phyloP scores from a whole-genome alignment of 768 basidiomycete species.

The Coprinopsis strossmayeri region DNA sequence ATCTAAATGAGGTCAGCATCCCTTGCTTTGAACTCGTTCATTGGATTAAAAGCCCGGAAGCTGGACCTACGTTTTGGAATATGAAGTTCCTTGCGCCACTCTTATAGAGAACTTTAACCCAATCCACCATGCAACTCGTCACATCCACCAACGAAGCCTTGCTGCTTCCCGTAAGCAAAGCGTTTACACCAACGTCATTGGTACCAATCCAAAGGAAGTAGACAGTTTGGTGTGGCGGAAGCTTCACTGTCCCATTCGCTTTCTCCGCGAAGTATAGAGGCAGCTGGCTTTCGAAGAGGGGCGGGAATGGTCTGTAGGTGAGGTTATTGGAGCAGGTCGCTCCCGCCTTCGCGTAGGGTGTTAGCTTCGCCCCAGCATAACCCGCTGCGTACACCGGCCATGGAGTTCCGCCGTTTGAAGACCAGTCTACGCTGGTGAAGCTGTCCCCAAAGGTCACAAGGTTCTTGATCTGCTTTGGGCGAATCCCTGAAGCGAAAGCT shows the following conservation, averaged over 20 bases:
- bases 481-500: constrained; percentile 12
- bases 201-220: constrained; percentile 68
- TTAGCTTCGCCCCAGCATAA: constrained; percentile 45
- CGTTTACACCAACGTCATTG: constrained; percentile 52
- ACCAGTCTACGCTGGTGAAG: constrained; percentile 45
- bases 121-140: constrained; percentile 50
- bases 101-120: constrained; percentile 49
- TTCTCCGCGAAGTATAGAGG: constrained; percentile 42
- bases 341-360: constrained; percentile 55
- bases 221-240: constrained; percentile 40
- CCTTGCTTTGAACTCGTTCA: not conserved
- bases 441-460: constrained; percentile 67
- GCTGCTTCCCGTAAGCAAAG: constrained; percentile 46
- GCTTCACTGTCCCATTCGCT: constrained; percentile 32
- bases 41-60: not conserved
- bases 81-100: constrained; percentile 61
- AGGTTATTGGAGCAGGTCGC: constrained; percentile 62
- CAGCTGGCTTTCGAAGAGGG: constrained; percentile 52
- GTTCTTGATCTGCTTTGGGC: constrained; percentile 44
- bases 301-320: constrained; percentile 51
- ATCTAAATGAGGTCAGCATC: constrained; percentile 29
- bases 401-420: constrained; percentile 35
- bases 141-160: constrained; percentile 53
- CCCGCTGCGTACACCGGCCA: constrained; percentile 60
- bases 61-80: constrained; percentile 62